Evolutionary conservation across 306 rosid species (phyloP).

Genomic region (Begonia fuchsioides): DNA sequence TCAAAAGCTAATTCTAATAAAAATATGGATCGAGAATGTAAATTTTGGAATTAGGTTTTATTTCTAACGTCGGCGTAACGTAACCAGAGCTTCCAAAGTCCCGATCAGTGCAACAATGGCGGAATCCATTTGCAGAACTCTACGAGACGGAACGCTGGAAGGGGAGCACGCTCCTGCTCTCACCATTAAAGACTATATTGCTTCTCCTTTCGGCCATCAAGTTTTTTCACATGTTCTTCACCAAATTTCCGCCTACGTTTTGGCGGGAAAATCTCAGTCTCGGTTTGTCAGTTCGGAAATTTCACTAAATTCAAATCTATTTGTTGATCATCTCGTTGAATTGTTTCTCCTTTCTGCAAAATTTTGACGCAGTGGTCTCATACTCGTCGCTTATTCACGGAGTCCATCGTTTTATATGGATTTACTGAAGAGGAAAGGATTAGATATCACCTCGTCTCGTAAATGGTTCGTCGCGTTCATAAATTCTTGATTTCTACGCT

Average conservation of each 20-base stretch:
- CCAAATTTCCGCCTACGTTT: slow-evolving; percentile 43
- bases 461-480: slow-evolving; percentile 29
- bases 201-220: slow-evolving; percentile 49
- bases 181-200: slow-evolving; percentile 50
- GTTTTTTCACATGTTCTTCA: slow-evolving; percentile 45
- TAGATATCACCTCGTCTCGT: slow-evolving; percentile 31
- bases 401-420: slow-evolving; percentile 52
- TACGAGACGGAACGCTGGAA: slow-evolving; percentile 66
- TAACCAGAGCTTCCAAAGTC: neutral
- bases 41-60: too few species aligned
- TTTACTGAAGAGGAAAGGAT: slow-evolving; percentile 36
- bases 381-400: slow-evolving; percentile 54
- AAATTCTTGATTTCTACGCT: neutral
- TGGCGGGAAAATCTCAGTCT: slow-evolving; percentile 60
- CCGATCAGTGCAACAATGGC: slow-evolving; percentile 29
- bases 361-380: slow-evolving; percentile 36
- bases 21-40: too few species aligned
- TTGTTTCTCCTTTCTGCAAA: slow-evolving; percentile 4
- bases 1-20: too few species aligned
- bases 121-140: slow-evolving; percentile 52
- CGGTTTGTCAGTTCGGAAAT: slow-evolving; percentile 15
- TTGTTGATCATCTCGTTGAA: neutral
- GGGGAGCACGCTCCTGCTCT: slow-evolving; percentile 84
- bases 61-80: neutral
- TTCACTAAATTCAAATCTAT: neutral